Evolutionary conservation across 1,139 yeast genomes (phyloP), one percentile per base, ranked within the genome.

Genomic region (Suhomyces bribrorum): DNA sequence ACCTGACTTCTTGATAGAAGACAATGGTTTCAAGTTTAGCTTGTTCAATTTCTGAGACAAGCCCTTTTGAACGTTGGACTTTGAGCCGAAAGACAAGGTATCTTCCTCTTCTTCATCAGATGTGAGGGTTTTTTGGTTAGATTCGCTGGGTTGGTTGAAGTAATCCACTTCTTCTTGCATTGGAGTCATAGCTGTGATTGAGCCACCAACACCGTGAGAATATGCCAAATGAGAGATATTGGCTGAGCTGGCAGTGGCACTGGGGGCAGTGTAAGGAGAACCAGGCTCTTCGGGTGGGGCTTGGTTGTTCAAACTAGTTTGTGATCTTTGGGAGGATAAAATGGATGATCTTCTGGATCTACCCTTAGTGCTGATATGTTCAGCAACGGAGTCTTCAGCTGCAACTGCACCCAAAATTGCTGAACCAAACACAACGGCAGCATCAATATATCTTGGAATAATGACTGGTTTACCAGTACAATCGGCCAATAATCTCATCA

Each of bases 341-440:
- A 61, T 48, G 3, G 71, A 62, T 7, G 69, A 56, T 52, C 75
- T 64, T 56, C 72, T 66, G 16, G 72, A 61, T 44, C 66, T 63
- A 25, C 71, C 70, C 48, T 54, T 61, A 29, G 60, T 53, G 27
- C 46, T 39, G 34, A 66, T 50, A 45, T 43, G 64, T 47, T 69
- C 77, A 36, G 59, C 57, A 11, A 79, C 74, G 6, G 76, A 67
- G 40, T 73, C 79, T 52, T 79, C 81, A 2, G 92, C 87, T 5
- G 98, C 97, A 47, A 83, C 89, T 2, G 97, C 97, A 26, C 97
- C 98, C 45, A 92, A 73, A 60, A 92, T 71, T 0, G 98, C 97
- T 5, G 96, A 77, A 20, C 98, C 98, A 56, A 90, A 85, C 5
- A 92, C 97, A 32, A 92, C 98, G 2, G 97, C 95, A 1, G 97